A percentile compares a stretch with the other conserved stretches of the same genome.
phyloP scores from a whole-genome alignment of 768 basidiomycete species.

The Imleria badia region DNA sequence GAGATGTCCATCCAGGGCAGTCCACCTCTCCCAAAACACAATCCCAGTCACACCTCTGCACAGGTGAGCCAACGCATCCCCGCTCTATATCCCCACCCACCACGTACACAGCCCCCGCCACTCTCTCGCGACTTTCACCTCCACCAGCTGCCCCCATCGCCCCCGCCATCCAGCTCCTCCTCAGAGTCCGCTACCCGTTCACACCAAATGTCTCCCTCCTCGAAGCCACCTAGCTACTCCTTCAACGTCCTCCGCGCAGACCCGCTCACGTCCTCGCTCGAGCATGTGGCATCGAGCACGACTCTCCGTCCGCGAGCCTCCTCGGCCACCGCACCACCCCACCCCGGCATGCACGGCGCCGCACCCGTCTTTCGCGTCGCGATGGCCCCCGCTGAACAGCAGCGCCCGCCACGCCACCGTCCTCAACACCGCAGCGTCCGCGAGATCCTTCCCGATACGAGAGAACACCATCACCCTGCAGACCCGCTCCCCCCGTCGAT shows the following conservation, averaged over 20 bases:
- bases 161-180: slow-evolving; percentile 28
- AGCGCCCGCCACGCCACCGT: slow-evolving; percentile 16
- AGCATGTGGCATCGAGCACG: slow-evolving; percentile 45
- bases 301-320: slow-evolving; percentile 36
- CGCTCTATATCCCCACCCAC: slow-evolving; percentile 1
- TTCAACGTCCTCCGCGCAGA: slow-evolving; percentile 48
- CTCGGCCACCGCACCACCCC: slow-evolving; percentile 4
- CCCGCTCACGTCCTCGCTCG: slow-evolving; percentile 40
- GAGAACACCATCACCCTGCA: slow-evolving; percentile 24
- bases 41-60: neutral
- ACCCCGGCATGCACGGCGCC: slow-evolving; percentile 33
- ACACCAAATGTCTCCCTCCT: slow-evolving; percentile 13
- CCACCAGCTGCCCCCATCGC: slow-evolving; percentile 18
- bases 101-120: neutral
- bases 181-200: slow-evolving; percentile 27
- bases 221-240: slow-evolving; percentile 30
- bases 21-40: neutral
- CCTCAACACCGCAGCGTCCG: slow-evolving; percentile 18
- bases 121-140: slow-evolving; percentile 3
- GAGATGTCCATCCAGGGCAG: slow-evolving; percentile 24
- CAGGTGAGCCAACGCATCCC: slow-evolving; percentile 10
- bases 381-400: slow-evolving; percentile 23
- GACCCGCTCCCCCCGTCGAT: slow-evolving; percentile 28
- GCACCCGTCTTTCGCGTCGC: slow-evolving; percentile 41
- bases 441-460: slow-evolving; percentile 27